Conservation (phyloP, 345 rosid species). For the Anastatica hierochuntica region DNA sequence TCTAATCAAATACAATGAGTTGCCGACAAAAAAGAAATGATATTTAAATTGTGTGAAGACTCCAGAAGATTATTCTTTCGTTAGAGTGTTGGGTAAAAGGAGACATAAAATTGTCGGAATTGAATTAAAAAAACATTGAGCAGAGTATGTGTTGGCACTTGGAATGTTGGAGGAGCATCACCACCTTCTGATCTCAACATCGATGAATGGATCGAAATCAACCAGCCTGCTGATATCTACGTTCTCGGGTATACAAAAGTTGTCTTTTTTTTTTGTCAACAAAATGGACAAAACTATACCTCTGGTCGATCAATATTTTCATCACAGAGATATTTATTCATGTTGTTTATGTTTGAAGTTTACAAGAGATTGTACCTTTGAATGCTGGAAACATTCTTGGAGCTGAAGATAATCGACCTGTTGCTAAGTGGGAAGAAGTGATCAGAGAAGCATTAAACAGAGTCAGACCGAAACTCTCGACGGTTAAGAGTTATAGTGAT, state of each 20-base stretch:
- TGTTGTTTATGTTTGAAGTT: conserved; percentile 28
- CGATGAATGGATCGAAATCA: conserved; percentile 70
- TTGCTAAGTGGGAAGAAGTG: conserved; percentile 74
- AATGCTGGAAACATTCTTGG: conserved; percentile 94
- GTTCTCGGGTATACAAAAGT: conserved; percentile 53
- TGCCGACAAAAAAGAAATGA: no score
- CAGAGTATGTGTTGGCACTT: conserved; percentile 73
- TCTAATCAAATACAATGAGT: no score
- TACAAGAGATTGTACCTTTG: conserved; percentile 92
- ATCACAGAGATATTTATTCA: no score
- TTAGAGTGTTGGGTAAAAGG: no score
- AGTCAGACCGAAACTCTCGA: conserved; percentile 36
- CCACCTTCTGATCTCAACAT: conserved; percentile 83
- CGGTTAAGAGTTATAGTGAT: conserved; percentile 74
- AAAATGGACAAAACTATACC: conserved; percentile 15
- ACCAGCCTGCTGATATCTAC: conserved; percentile 82
- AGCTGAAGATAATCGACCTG: conserved; percentile 80
- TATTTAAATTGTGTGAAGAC: no score
- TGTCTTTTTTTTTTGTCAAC: conserved; percentile 20
- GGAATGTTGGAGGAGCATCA: conserved; percentile 87
- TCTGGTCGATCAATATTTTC: no score
- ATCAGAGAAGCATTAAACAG: conserved; percentile 64
- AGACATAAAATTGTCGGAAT: no score
- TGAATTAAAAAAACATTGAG: no score
- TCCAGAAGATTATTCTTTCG: no score